Base-by-base conservation (phyloP, 768 basidiomycete genomes). In the Pisolithus orientalis region DNA sequence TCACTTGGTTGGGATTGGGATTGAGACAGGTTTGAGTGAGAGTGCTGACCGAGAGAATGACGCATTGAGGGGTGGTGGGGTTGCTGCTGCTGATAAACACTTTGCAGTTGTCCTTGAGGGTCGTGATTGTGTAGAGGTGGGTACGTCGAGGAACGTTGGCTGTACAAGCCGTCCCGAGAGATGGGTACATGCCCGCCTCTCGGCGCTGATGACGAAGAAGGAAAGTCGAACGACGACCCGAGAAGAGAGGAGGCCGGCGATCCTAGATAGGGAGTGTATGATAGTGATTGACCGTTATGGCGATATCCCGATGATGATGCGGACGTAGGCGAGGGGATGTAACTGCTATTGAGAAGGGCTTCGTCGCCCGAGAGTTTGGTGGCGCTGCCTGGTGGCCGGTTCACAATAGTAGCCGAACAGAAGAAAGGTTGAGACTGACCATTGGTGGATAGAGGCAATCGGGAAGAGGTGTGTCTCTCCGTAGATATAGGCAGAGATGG, bases 401-500 rank as follows among this genome's bases (percentile, higher is more conserved):
- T 47, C 61, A 50, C 59, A 54, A 2, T 27, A 29, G 25, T 16
- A 61, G 65, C 65, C 69, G 52, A 65, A 68, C 62, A 10, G 62
- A 63, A 63, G 61, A 63, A 47, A 48, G 31, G 53, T 49, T 45
- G 44, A 47, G 54, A 45, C 45, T 55, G 62, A 59, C 56, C 51
- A 62, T 61, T 57, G 39, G 57, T 46, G 66, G 64, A 61, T 51
- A 64, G 55, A 1, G 56, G 68, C 63, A 32, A 47, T 43, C 64
- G 64, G 49, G 64, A 60, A 54, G 66, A 61, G 40, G 66, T 60
- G 38, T 67, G 69, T 2, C 67, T 61, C 51, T 68, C 67, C 14
- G 63, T 68, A 53, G 67, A 68, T 39, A 71, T 39, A 14, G 69
- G 67, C 52, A 71, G 64, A 42, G 65, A 64, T 9, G 67, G 58